phyloP scores from a whole-genome alignment of 345 rosid genomes.

The Limnanthes douglasii region DNA sequence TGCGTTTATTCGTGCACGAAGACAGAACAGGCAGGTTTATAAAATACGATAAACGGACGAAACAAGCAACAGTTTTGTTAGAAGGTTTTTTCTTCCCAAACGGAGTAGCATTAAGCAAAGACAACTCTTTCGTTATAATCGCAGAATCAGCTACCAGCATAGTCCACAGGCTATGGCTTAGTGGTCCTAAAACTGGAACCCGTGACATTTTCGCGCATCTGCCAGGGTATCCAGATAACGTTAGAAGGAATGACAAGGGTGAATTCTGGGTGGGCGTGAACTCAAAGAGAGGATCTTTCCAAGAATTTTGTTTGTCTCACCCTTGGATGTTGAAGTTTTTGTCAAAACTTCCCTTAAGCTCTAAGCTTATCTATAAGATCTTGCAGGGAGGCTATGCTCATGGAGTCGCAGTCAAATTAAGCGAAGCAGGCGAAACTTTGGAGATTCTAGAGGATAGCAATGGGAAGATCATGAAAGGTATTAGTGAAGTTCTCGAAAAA shows the following conservation, averaged over 20 bases:
- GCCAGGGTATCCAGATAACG: conserved; percentile 10
- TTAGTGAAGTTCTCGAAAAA: conserved; percentile 52
- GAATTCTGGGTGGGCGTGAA: conserved; percentile 12
- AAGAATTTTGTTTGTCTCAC: conserved; percentile 12
- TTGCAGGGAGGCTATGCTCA: conserved; percentile 3
- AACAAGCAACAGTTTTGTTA: conserved; percentile 8
- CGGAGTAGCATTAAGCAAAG: conserved; percentile 52
- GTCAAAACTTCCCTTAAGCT: not conserved
- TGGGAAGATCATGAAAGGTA: conserved; percentile 27
- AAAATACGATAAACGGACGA: conserved; percentile 8
- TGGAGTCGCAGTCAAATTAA: conserved; percentile 23
- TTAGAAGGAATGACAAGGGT: conserved; percentile 4
- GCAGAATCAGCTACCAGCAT: conserved; percentile 21
- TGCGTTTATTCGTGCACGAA: not conserved
- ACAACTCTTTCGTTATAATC: conserved; percentile 27
- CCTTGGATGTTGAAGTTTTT: conserved; percentile 18
- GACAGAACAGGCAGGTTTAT: conserved; percentile 9
- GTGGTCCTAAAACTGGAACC: conserved; percentile 18
- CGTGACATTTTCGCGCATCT: conserved; percentile 8
- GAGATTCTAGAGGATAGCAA: conserved; percentile 16
- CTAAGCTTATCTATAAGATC: not conserved
- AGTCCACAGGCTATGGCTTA: conserved; percentile 28
- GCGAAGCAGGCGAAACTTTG: conserved; percentile 32
- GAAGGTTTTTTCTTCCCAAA: conserved; percentile 32
- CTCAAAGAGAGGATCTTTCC: not conserved